Evolutionary conservation across 768 basidiomycete genomes (phyloP).

Genomic region (Infundibulicybe gibba): DNA sequence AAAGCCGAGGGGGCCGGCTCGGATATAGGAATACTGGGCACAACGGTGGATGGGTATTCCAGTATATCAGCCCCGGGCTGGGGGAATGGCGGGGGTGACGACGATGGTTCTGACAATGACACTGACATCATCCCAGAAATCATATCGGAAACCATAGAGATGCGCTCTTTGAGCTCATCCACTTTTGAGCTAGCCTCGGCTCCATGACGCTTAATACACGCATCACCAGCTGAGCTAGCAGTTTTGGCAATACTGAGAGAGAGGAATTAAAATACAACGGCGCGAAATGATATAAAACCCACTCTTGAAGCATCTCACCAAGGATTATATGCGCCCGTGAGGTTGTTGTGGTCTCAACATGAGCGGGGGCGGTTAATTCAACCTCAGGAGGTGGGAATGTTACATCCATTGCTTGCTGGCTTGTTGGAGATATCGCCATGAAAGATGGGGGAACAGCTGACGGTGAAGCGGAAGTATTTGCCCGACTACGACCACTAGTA

Average conservation of each 20-base stretch:
- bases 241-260: constrained; percentile 53
- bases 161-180: constrained; percentile 52
- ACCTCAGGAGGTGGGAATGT: constrained; percentile 13
- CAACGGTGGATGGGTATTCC: constrained; percentile 6
- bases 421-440: constrained; percentile 20
- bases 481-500: constrained; percentile 29
- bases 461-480: constrained; percentile 30
- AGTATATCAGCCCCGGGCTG: neutral
- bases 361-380: constrained; percentile 8
- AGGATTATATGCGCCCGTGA: constrained; percentile 28
- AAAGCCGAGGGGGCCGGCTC: constrained; percentile 11
- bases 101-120: constrained; percentile 5
- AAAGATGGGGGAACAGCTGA: constrained; percentile 12
- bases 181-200: constrained; percentile 46
- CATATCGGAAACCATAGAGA: constrained; percentile 50
- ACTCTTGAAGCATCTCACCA: constrained; percentile 55
- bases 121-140: constrained; percentile 39
- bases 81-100: constrained; percentile 7
- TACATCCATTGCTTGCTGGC: constrained; percentile 9
- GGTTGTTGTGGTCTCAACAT: constrained; percentile 18
- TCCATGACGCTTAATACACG: constrained; percentile 44
- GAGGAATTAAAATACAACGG: constrained; percentile 13
- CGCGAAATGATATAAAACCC: constrained; percentile 8
- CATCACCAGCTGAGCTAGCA: constrained; percentile 52
- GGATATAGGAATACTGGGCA: constrained; percentile 6